These are phyloP conservation scores for Zizania latifolia DNA, from an alignment of 176 grass and related monocot species.

Conservation along the genomic window DNA sequence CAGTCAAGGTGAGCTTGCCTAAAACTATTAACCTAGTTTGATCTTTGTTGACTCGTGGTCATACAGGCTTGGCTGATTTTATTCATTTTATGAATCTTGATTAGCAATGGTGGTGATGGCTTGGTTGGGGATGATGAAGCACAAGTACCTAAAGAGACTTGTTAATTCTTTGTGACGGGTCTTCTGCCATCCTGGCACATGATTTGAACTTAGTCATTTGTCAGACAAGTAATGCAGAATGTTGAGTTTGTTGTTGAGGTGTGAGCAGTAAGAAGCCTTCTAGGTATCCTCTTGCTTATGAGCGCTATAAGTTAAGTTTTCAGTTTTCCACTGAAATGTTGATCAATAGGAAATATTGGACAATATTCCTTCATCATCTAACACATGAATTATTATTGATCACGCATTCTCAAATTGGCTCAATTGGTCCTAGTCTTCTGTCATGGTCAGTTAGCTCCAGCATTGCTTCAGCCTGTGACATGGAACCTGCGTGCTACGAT, in stretches of 20 bases:
- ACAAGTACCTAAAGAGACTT: neutral
- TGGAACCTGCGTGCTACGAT: neutral
- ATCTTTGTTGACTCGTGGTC: neutral
- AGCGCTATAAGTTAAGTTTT: neutral
- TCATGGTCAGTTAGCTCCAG: neutral
- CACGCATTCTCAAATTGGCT: neutral
- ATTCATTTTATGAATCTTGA: conserved; percentile 7
- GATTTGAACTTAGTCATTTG: neutral
- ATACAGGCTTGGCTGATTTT: neutral
- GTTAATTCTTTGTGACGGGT: neutral
- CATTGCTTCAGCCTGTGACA: neutral
- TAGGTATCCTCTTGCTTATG: neutral
- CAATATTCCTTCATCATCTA: neutral
- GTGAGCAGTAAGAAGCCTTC: neutral
- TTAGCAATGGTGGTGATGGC: conserved; percentile 25
- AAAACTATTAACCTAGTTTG: neutral
- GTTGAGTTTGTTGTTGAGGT: neutral
- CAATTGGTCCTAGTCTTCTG: neutral
- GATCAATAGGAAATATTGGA: neutral
- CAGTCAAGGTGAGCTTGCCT: conserved; percentile 47
- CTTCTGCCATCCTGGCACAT: neutral
- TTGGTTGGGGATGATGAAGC: conserved; percentile 30
- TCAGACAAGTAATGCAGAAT: neutral
- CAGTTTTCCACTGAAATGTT: neutral
- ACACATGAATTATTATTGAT: neutral